Conservation (phyloP, 768 basidiomycete species). For the Trametes gibbosa region DNA sequence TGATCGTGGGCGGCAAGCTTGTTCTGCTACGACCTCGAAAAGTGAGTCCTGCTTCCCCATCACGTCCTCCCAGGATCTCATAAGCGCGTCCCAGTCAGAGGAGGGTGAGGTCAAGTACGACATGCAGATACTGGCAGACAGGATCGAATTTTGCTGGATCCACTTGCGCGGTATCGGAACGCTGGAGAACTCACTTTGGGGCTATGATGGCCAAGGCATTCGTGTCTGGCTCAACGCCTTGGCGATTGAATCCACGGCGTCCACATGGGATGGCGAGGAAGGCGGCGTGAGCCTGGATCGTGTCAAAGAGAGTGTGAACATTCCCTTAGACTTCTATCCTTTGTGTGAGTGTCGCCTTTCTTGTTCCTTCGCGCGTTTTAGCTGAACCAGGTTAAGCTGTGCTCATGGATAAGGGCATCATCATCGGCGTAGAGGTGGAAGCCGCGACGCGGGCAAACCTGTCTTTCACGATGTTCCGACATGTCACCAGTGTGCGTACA, state of each 20-base stretch:
- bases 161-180: slow-evolving; percentile 91
- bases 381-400: slow-evolving; percentile 57
- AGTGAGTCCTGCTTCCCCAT: slow-evolving; percentile 37
- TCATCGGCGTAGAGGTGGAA: slow-evolving; percentile 94
- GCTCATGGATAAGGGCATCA: slow-evolving; percentile 98
- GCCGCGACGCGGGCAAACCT: slow-evolving; percentile 69
- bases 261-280: slow-evolving; percentile 32
- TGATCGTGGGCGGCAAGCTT: slow-evolving; percentile 91
- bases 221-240: slow-evolving; percentile 96
- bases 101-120: slow-evolving; percentile 93
- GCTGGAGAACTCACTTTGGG: slow-evolving; percentile 97
- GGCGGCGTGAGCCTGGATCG: slow-evolving; percentile 3
- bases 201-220: slow-evolving; percentile 86
- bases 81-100: slow-evolving; percentile 52
- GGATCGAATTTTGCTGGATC: slow-evolving; percentile 99
- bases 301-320: slow-evolving; percentile 91
- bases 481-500: slow-evolving; percentile 77
- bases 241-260: slow-evolving; percentile 67
- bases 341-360: slow-evolving; percentile 67
- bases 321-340: slow-evolving; percentile 92
- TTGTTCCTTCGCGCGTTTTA: neutral
- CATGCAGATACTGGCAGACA: slow-evolving; percentile 93
- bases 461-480: slow-evolving; percentile 88
- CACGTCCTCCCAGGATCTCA: neutral
- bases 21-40: slow-evolving; percentile 87